Percentiles rank a stretch among this genome's conserved stretches.
Evolutionary conservation across 78 protist species (phyloP).

Genomic region (Cavenderia fasciculata): DNA sequence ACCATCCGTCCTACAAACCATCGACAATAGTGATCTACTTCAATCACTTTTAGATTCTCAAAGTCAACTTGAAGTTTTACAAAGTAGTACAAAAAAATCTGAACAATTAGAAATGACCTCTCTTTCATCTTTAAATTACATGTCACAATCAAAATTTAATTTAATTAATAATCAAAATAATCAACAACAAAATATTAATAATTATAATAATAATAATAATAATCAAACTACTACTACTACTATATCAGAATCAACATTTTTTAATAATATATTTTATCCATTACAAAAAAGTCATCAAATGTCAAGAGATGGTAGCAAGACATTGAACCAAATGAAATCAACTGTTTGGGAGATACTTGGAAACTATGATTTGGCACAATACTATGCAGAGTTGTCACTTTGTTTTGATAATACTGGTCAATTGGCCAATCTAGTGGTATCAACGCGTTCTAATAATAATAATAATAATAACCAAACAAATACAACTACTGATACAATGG

Average conservation of each 20-base stretch:
- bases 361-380: conserved; percentile 8
- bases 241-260: background rate
- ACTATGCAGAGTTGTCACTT: conserved; percentile 28
- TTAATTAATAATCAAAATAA: background rate
- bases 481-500: conserved; percentile 2
- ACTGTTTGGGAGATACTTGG: conserved; percentile 55
- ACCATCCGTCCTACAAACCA: background rate
- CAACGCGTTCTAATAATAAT: background rate
- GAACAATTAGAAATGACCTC: conserved; percentile 27
- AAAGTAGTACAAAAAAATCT: background rate
- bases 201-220: background rate
- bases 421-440: background rate
- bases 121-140: conserved; percentile 14
- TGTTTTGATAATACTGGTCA: background rate
- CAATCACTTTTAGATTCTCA: conserved; percentile 13
- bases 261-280: conserved; percentile 45
- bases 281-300: background rate
- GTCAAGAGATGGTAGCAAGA: background rate
- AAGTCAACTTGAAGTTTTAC: conserved; percentile 6
- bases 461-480: background rate
- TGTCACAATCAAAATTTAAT: conserved; percentile 27
- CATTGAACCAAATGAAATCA: background rate
- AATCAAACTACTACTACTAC: background rate
- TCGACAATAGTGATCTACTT: background rate
- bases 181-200: background rate